Base-by-base conservation (phyloP, 768 basidiomycete species). In the Leccinum arenicola region DNA sequence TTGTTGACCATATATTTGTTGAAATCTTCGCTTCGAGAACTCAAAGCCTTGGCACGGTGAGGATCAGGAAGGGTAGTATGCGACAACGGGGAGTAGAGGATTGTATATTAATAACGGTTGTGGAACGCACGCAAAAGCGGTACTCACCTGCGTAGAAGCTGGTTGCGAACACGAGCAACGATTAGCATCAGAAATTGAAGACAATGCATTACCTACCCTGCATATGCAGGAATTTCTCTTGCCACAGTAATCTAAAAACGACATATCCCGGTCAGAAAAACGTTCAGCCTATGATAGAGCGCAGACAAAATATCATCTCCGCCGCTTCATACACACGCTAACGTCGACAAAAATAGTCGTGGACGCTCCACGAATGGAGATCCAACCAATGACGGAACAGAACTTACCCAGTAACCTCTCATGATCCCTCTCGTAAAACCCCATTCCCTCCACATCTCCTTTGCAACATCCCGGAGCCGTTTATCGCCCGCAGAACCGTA, bases 211-310 rank as follows among this genome's bases (percentile, higher is more conserved):
- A 54, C 63, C 29, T 52, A 73, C 86, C 91, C 94, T 33, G 95
- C 95, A 70, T 98, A 98, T 10, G 95, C 96, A 2, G 97, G 97
- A 36, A 98, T 94, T 74, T 99, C 97, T 64, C 95, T 81, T 1
- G 86, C 86, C 21, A 98, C 84, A 0, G 97, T 98, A 12, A 94
- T 81, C 94, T 95, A 66, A 10, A 38, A 27, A 27, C 14, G 29
- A 4, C 8, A 45, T 25, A 27, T 27, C 8, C 17, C 11, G n/a
- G 38, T 62, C 9, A 66, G 64, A 50, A 33, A 33, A 25, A 48
- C 17, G 25, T 29, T 50, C 19, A 15, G 17, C 27, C 27, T 17
- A 27, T 50, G 27, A n/a, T 7, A 50, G 11, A 27, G 25, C 15
- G 10, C 12, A 7, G 31, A 45, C 43, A 29, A 3, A 9, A 50